These are phyloP conservation scores for Phaeosphaeriaceae sp. DNA, from an alignment of 2,329 filamentous ascomycete species.

Conservation along the genomic window DNA sequence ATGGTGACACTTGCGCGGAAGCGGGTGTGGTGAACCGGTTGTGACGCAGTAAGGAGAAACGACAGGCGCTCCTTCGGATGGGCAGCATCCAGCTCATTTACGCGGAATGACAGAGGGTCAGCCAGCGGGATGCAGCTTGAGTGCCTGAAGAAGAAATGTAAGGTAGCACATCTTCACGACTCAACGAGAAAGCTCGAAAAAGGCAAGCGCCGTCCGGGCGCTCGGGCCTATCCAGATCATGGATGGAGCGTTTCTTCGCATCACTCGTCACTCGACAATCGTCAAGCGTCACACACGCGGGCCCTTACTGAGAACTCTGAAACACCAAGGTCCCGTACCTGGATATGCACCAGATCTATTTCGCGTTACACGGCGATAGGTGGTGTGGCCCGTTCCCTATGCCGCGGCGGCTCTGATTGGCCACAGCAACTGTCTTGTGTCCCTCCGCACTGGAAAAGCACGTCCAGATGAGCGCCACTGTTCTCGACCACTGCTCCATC, in stretches of 20 bases:
- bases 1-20: conserved; percentile 20
- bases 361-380: conserved; percentile 15
- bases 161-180: conserved; percentile 18
- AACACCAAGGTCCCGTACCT: conserved; percentile 8
- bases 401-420: conserved; percentile 22
- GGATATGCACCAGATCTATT: conserved; percentile 20
- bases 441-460: conserved; percentile 4
- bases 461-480: conserved; percentile 22
- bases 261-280: background rate
- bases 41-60: conserved; percentile 25
- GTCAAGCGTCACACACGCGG: conserved; percentile 1
- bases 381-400: conserved; percentile 8
- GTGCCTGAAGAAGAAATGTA: conserved; percentile 20
- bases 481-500: conserved; percentile 27
- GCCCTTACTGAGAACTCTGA: conserved; percentile 18
- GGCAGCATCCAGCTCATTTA: conserved; percentile 39
- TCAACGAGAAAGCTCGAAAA: conserved; percentile 21
- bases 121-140: conserved; percentile 24
- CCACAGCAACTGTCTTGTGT: background rate
- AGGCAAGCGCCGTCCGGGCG: conserved; percentile 1
- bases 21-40: conserved; percentile 22
- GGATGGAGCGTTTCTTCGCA: conserved; percentile 3
- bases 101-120: conserved; percentile 21
- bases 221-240: conserved; percentile 12
- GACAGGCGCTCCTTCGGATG: conserved; percentile 29